Evolutionary conservation across 148 eudicot genomes (phyloP), one percentile per base, ranked within the genome.

Genomic region (Heliamphora exappendiculata): DNA sequence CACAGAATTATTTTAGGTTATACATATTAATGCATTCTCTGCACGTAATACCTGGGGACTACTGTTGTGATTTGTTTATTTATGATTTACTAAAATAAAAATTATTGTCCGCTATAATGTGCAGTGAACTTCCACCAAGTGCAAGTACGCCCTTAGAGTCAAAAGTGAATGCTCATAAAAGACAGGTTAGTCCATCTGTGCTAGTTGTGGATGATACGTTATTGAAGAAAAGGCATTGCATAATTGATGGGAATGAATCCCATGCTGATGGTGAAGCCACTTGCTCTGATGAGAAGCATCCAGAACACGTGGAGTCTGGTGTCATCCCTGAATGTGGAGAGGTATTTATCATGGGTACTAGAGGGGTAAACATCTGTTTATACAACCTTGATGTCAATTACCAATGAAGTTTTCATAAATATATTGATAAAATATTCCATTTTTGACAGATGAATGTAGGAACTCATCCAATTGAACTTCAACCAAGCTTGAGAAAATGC

Each of bases 401-500:
- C 2, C 57, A 50, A 57, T 58, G 45, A 16, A 4, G 39, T 41
- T 71, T 24, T 54, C 57, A 13, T 64, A 62, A 34, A 26, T 31
- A 47, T 49, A 45, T 3, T 67, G 31, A 51, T 41, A 60, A 37
- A n/a, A n/a, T 29, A 29, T 58, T 58, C 54, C 75, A 36, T 26
- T 45, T 55, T 72, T 77, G 64, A 76, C 86, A 90, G 94, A 82
- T 78, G 76, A 77, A 37, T 65, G 76, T 39, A 71, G 82, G 76
- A 65, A 71, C 79, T 58, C 74, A 63, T 68, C 42, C 79, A 28
- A 36, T 60, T 31, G 78, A 82, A 72, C 75, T 72, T 77, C 83
- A 79, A 82, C 39, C 60, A 19, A 81, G 91, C 83, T 83, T 96
- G 85, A 88, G 87, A 80, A 93, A 86, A 85, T 93, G 99, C 85